Conservation (phyloP, 2,329 filamentous ascomycete genomes). For the Aschersonia sp. region DNA sequence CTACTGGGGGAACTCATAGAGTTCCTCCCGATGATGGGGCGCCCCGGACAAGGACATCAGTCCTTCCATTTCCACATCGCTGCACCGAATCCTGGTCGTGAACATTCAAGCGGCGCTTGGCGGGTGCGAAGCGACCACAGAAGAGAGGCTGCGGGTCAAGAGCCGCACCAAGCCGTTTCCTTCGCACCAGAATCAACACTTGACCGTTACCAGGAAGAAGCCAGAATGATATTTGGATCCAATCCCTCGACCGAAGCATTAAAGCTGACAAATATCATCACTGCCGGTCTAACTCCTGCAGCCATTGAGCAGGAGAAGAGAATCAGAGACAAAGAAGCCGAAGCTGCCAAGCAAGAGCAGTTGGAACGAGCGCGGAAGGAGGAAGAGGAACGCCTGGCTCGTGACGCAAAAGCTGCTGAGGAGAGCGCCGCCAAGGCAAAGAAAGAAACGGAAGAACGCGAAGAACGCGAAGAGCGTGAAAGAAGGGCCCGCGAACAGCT, state of each 20-base stretch:
- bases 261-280: conserved; percentile 51
- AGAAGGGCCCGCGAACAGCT: conserved; percentile 13
- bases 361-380: conserved; percentile 47
- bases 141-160: conserved; percentile 31
- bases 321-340: conserved; percentile 43
- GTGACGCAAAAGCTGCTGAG: conserved; percentile 59
- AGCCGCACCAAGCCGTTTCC: conserved; percentile 59
- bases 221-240: conserved; percentile 67
- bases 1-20: conserved; percentile 42
- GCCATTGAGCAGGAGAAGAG: conserved; percentile 72
- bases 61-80: conserved; percentile 47
- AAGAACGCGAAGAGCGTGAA: conserved; percentile 37
- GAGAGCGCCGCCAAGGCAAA: conserved; percentile 52
- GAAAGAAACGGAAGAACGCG: conserved; percentile 55
- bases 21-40: conserved; percentile 31
- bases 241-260: conserved; percentile 50
- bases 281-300: conserved; percentile 63
- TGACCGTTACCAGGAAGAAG: conserved; percentile 78
- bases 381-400: conserved; percentile 50
- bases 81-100: conserved; percentile 29
- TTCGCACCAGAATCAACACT: conserved; percentile 61
- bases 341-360: conserved; percentile 31
- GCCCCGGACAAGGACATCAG: conserved; percentile 30
- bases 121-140: conserved; percentile 31
- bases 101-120: conserved; percentile 28